Evolutionary conservation across 2,329 filamentous ascomycete genomes (phyloP).

Genomic region (Paecilomyces sp.): DNA sequence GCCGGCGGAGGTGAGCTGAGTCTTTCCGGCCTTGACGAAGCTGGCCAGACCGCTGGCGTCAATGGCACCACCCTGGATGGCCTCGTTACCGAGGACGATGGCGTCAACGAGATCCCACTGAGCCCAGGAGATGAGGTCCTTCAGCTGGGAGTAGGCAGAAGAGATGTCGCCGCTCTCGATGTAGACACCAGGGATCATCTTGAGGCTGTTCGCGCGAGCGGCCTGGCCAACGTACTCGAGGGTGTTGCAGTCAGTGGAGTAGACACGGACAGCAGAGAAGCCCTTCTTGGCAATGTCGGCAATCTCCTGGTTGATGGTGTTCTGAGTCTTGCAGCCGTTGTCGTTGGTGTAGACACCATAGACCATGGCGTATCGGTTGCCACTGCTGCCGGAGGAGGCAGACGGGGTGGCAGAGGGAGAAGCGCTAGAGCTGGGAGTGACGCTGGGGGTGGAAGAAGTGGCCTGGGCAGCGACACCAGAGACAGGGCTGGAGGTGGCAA

Average conservation of each 20-base stretch:
- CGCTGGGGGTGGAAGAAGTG: conserved; percentile 9
- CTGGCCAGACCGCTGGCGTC: conserved; percentile 55
- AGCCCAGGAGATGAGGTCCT: conserved; percentile 63
- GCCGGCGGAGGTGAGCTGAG: conserved; percentile 54
- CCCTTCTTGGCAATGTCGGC: conserved; percentile 56
- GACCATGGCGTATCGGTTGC: conserved; percentile 62
- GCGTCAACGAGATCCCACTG: conserved; percentile 71
- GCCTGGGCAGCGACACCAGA: conserved; percentile 8
- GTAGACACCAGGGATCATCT: conserved; percentile 83
- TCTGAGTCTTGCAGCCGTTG: conserved; percentile 56
- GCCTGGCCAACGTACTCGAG: conserved; percentile 69
- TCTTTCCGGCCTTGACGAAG: conserved; percentile 64
- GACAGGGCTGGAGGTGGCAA: conserved; percentile 14
- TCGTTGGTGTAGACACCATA: conserved; percentile 65
- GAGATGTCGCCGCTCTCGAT: conserved; percentile 58
- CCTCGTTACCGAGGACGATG: conserved; percentile 86
- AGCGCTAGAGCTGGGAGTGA: conserved; percentile 17
- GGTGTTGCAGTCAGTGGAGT: conserved; percentile 85
- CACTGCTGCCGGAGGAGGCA: conserved; percentile 5
- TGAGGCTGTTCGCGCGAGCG: conserved; percentile 58
- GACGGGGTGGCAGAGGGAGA: conserved; percentile 5
- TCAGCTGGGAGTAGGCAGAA: conserved; percentile 65
- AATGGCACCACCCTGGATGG: conserved; percentile 67
- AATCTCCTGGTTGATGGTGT: conserved; percentile 56
- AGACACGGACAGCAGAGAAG: conserved; percentile 69